Conservation (phyloP, 495 filamentous ascomycete genomes). For the Cercophora scortea region DNA sequence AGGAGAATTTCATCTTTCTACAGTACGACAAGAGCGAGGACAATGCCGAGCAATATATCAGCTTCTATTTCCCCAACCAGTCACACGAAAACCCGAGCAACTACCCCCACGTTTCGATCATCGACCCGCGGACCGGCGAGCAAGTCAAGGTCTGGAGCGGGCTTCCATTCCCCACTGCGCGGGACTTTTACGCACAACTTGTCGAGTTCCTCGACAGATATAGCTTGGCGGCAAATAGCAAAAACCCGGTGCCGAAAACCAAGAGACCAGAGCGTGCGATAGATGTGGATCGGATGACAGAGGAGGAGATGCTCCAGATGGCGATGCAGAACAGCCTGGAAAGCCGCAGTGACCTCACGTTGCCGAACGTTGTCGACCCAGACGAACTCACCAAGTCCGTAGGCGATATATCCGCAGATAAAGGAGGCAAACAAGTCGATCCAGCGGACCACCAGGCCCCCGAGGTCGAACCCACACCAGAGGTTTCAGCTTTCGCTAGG, state of each 20-base stretch:
- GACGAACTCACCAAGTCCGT: conserved; percentile 67
- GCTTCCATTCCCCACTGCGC: conserved; percentile 60
- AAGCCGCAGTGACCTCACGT: conserved; percentile 8
- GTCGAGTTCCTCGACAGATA: conserved; percentile 96
- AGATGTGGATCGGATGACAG: conserved; percentile 81
- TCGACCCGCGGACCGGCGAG: conserved; percentile 92
- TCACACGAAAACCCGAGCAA: conserved; percentile 60
- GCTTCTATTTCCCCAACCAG: conserved; percentile 77
- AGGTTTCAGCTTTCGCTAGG: conserved; percentile 46
- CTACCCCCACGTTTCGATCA: conserved; percentile 91
- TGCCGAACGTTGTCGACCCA: conserved; percentile 54
- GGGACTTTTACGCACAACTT: conserved; percentile 83
- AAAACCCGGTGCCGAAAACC: conserved; percentile 81
- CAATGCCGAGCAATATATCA: conserved; percentile 67
- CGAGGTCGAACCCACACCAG: conserved; percentile 2
- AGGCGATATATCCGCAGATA: conserved; percentile 39
- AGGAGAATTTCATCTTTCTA: conserved; percentile 90
- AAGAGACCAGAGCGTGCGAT: conserved; percentile 63
- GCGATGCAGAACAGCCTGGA: conserved; percentile 80
- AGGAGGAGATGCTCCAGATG: conserved; percentile 93
- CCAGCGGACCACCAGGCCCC: conserved; percentile 7
- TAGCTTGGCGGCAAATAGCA: conserved; percentile 75
- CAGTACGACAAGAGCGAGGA: conserved; percentile 81
- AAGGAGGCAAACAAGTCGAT: conserved; percentile 58
- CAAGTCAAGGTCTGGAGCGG: conserved; percentile 96